Evolutionary conservation across 2,329 filamentous ascomycete species (phyloP).

Genomic region (Cladosporium sp.): DNA sequence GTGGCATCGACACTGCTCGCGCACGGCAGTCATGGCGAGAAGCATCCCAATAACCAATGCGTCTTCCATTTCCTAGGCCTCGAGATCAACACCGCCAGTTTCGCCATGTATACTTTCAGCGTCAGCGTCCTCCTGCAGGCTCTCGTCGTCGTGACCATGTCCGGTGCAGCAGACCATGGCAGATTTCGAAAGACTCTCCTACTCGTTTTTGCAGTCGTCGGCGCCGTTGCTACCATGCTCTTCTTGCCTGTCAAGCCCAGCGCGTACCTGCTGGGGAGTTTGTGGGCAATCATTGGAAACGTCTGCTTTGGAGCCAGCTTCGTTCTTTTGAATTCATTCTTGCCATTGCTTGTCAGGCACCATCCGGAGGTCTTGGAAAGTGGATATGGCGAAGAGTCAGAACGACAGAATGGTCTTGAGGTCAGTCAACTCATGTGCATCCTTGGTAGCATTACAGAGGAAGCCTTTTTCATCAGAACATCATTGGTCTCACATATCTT

Average conservation of each 20-base stretch:
- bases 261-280: slow-evolving; percentile 72
- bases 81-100: slow-evolving; percentile 91
- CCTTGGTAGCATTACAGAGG: background rate
- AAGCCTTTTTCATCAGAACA: too few species aligned
- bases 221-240: slow-evolving; percentile 78
- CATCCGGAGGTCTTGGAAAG: slow-evolving; percentile 51
- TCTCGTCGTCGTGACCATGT: slow-evolving; percentile 93
- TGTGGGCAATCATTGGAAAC: slow-evolving; percentile 86
- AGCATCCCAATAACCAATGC: slow-evolving; percentile 55
- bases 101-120: slow-evolving; percentile 98
- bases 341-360: slow-evolving; percentile 83
- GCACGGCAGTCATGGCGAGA: slow-evolving; percentile 14
- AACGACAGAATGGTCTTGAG: background rate
- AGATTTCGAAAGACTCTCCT: slow-evolving; percentile 71
- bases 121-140: slow-evolving; percentile 86
- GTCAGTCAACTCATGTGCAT: background rate
- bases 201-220: slow-evolving; percentile 75
- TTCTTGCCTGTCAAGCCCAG: slow-evolving; percentile 74
- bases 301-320: slow-evolving; percentile 93
- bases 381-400: background rate
- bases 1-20: background rate
- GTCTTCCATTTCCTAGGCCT: slow-evolving; percentile 75
- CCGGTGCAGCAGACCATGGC: slow-evolving; percentile 43
- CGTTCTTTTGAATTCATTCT: slow-evolving; percentile 89
- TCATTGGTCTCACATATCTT: too few species aligned